phyloP scores from a whole-genome alignment of 2,329 filamentous ascomycete genomes.

The Calonectria honghensis region DNA sequence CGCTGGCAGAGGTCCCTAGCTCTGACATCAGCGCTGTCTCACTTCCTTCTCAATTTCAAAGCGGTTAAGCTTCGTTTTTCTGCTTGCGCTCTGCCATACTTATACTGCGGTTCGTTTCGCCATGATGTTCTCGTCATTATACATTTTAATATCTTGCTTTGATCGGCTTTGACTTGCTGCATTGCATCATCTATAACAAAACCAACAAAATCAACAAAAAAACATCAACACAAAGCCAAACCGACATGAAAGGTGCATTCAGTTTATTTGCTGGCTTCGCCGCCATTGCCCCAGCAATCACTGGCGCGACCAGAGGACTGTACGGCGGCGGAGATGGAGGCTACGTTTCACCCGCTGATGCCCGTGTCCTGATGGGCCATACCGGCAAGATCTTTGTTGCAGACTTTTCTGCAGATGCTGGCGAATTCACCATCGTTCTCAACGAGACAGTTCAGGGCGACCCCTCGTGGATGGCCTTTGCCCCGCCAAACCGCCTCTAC shows the following conservation, averaged over 20 bases:
- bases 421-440: neutral
- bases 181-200: neutral
- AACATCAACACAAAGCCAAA: too few relatives aligned
- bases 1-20: neutral
- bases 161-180: neutral
- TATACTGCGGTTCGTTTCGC: neutral
- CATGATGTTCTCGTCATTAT: neutral
- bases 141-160: neutral
- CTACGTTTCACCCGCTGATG: neutral
- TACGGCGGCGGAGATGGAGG: neutral
- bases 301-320: neutral
- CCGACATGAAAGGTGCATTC: neutral
- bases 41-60: neutral
- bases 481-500: conserved; percentile 11
- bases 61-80: neutral
- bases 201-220: neutral
- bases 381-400: conserved; percentile 11
- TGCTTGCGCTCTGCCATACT: neutral
- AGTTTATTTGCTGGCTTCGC: neutral
- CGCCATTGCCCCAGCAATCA: neutral
- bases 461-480: conserved; percentile 17
- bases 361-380: neutral
- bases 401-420: neutral
- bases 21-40: conserved; percentile 14
- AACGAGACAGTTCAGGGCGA: neutral